Evolutionary conservation across 1,139 yeast species (phyloP), one percentile per base, ranked within the genome.

Genomic region (Diutina neorugosa): DNA sequence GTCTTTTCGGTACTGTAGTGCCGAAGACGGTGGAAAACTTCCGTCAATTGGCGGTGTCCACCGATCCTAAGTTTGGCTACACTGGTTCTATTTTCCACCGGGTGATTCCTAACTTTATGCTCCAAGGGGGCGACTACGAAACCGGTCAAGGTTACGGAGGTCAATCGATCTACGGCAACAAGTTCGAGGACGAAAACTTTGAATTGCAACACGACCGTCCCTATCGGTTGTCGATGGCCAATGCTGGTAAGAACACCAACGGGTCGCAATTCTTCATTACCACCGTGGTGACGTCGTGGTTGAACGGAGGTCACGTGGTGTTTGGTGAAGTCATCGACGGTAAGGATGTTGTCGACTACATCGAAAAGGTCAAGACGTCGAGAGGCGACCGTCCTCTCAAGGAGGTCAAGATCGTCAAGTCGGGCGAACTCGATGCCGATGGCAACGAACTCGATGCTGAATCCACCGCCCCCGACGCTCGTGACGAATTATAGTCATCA

Each of bases 271-370:
- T 81, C 62, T 81, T 81, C 67, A 78, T 81, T 59, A 81, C 84
- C 59, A 82, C 89, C 16, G 82, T 75, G 6, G 68, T 76, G 18
- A 80, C 87, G 42, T 68, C 71, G 47, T 81, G 85, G 84, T 75
- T 86, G 61, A 80, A 84, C 66, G 85, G 84, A 44, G 69, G 69
- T 23, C 90, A 86, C 66, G 94, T 86, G 59, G 93, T 85, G n/a
- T 86, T 86, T 62, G 94, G 94, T 55, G 86, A 85, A 67, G 84
- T 86, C 53, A 56, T 81, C 11, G 86, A 82, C 52, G 93, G 93
- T 21, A 70, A 77, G 63, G 86, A 83, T 47, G 78, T 83, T 14
- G 81, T 81, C 46, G 71, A 75, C 55, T 68, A 73, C 62, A 76
- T 80, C 60, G 86, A 81, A 61, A 70, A 68, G 53, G 81, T 77